Evolutionary conservation across 2,329 filamentous ascomycete genomes (phyloP).

Genomic region (Sphaerulina musiva): DNA sequence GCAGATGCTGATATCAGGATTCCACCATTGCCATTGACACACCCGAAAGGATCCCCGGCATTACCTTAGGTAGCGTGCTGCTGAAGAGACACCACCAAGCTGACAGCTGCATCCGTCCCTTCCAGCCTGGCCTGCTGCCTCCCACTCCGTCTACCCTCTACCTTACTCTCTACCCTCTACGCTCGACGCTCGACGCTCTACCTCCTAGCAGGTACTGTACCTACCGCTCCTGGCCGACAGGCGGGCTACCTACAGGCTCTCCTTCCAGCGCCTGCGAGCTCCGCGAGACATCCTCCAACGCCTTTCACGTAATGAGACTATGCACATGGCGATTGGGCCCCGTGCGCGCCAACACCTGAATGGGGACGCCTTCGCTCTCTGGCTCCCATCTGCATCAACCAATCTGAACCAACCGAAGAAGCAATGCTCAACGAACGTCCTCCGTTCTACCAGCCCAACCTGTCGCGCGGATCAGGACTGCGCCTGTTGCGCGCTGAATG

Average conservation of each 20-base stretch:
- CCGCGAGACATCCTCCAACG: conserved; percentile 10
- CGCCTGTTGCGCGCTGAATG: conserved; percentile 7
- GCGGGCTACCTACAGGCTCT: background rate
- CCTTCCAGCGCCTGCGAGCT: background rate
- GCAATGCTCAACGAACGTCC: conserved; percentile 5
- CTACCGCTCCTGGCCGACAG: no score
- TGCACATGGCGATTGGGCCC: background rate
- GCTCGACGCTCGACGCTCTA: no score
- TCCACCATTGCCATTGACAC: background rate
- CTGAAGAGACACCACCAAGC: conserved; percentile 13
- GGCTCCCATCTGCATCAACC: background rate
- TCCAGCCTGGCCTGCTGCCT: background rate
- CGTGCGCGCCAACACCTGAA: background rate
- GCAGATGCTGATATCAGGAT: background rate
- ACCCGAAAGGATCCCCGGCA: conserved; percentile 18
- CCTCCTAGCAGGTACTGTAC: no score
- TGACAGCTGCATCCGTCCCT: conserved; percentile 15
- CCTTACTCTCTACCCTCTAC: no score
- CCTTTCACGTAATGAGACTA: conserved; percentile 1
- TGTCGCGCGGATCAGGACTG: background rate
- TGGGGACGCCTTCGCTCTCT: background rate
- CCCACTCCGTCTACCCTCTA: background rate
- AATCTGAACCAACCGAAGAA: background rate
- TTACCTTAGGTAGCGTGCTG: background rate
- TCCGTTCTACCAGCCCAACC: background rate